A percentile compares a stretch with the other conserved stretches of the same genome.
phyloP scores from a whole-genome alignment of 2,329 filamentous ascomycete species.

The Pestalotiopsis sp. region DNA sequence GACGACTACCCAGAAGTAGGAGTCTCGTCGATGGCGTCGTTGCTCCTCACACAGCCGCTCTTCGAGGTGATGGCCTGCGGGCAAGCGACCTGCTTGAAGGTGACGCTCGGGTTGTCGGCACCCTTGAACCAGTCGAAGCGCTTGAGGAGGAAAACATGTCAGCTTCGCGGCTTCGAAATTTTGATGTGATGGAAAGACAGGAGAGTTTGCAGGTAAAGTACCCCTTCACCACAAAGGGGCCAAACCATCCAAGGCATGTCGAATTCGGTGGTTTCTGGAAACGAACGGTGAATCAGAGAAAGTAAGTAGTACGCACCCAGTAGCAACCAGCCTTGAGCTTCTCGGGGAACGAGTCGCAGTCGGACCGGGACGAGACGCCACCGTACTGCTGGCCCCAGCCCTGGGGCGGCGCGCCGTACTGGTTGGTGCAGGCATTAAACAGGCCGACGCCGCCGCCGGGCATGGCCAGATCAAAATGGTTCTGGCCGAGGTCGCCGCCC shows the following conservation, averaged over 20 bases:
- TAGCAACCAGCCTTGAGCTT: constrained; percentile 58
- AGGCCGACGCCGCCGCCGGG: constrained; percentile 56
- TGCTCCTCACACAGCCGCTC: constrained; percentile 34
- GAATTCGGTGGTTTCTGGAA: no score
- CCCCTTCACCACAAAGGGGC: no score
- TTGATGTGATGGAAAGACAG: no score
- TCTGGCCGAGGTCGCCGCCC: constrained; percentile 52
- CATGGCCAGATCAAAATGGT: constrained; percentile 57
- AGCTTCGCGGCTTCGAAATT: no score
- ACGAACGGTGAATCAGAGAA: not conserved
- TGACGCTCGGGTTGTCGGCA: constrained; percentile 58
- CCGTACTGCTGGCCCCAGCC: constrained; percentile 63
- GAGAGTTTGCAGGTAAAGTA: no score
- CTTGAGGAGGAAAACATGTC: not conserved
- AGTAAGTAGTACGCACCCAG: constrained; percentile 37
- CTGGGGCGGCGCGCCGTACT: constrained; percentile 45
- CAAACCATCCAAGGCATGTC: no score
- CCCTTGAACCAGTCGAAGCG: constrained; percentile 66
- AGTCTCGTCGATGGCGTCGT: constrained; percentile 35
- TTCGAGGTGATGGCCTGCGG: constrained; percentile 48
- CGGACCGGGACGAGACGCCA: constrained; percentile 50
- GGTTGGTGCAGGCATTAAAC: constrained; percentile 49
- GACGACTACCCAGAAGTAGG: constrained; percentile 19
- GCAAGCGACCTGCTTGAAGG: constrained; percentile 58
- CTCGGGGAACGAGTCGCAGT: constrained; percentile 55